phyloP scores from a whole-genome alignment of 2,329 filamentous ascomycete genomes.

The Stagonosporopsis cucurbitacearum region DNA sequence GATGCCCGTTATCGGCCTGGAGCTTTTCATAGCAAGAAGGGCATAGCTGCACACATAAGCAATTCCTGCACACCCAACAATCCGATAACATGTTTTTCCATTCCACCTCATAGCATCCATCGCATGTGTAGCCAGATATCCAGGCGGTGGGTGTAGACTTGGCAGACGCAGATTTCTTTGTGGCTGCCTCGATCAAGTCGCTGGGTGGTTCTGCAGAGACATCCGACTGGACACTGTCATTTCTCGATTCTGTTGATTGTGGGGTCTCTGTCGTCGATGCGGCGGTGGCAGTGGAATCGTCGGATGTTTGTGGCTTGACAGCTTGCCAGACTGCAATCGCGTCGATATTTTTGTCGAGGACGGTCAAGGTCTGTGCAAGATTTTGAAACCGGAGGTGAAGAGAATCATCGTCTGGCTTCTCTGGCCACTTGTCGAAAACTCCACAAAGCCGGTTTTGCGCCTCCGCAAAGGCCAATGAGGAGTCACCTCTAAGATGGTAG shows the following conservation, averaged over 20 bases:
- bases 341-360: conserved; percentile 15
- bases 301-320: background rate
- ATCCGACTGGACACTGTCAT: too few species aligned
- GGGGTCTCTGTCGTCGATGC: too few species aligned
- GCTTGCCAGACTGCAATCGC: conserved; percentile 21
- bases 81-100: background rate
- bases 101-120: background rate
- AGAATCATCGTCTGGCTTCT: background rate
- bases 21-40: conserved; percentile 16
- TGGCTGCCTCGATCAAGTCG: too few species aligned
- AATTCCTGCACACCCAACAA: conserved; percentile 16
- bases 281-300: background rate
- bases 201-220: too few species aligned
- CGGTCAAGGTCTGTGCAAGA: conserved; percentile 13
- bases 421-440: background rate
- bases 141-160: too few species aligned
- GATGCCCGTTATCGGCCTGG: background rate
- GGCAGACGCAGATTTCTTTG: too few species aligned
- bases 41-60: conserved; percentile 17
- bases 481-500: background rate
- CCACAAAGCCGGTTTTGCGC: background rate
- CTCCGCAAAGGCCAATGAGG: background rate
- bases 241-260: too few species aligned
- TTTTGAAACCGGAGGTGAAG: conserved; percentile 7
- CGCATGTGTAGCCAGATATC: background rate